phyloP scores from a whole-genome alignment of 371 early-diverging fungal species.

The Syncephalastrum racemosum region DNA sequence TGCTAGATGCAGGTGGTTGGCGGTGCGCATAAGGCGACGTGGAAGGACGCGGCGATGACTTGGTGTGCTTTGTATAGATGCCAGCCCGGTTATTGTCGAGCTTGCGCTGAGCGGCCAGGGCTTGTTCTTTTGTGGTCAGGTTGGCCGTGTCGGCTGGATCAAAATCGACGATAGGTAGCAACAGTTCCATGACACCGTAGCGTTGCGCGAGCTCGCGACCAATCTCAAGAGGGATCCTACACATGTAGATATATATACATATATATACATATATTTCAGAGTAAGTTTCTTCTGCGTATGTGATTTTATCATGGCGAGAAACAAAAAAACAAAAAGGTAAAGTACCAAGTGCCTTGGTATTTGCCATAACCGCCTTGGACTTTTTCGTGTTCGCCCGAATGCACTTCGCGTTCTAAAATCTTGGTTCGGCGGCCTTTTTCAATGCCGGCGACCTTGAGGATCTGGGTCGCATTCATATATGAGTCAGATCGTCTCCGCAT shows the following conservation, averaged over 20 bases:
- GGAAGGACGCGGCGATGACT: too few species aligned
- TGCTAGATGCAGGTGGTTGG: slow-evolving; percentile 1
- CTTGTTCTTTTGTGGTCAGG: slow-evolving; percentile 33
- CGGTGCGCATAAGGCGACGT: slow-evolving; percentile 1
- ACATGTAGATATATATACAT: too few species aligned
- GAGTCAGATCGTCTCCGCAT: slow-evolving; percentile 93
- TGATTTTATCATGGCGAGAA: too few species aligned
- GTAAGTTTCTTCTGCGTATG: too few species aligned
- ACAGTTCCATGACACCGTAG: slow-evolving; percentile 61
- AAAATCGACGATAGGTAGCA: slow-evolving; percentile 67
- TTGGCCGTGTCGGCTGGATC: slow-evolving; percentile 38
- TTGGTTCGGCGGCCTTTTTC: slow-evolving; percentile 92
- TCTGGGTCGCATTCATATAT: slow-evolving; percentile 95
- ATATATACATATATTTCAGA: too few species aligned
- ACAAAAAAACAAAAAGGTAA: too few species aligned
- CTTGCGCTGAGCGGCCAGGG: slow-evolving; percentile 4
- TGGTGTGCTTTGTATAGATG: too few species aligned
- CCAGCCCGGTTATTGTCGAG: too few species aligned
- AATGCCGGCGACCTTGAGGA: slow-evolving; percentile 92
- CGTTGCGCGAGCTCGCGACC: slow-evolving; percentile 72
- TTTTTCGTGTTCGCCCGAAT: slow-evolving; percentile 87
- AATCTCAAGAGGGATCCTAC: slow-evolving; percentile 81
- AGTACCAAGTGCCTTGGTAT: slow-evolving; percentile 92
- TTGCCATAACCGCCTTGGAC: slow-evolving; percentile 98
- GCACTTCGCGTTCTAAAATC: slow-evolving; percentile 88